These are phyloP conservation scores for Neolentinus lepideus DNA, from an alignment of 1,284 basidiomycete species.

Conservation along the genomic window DNA sequence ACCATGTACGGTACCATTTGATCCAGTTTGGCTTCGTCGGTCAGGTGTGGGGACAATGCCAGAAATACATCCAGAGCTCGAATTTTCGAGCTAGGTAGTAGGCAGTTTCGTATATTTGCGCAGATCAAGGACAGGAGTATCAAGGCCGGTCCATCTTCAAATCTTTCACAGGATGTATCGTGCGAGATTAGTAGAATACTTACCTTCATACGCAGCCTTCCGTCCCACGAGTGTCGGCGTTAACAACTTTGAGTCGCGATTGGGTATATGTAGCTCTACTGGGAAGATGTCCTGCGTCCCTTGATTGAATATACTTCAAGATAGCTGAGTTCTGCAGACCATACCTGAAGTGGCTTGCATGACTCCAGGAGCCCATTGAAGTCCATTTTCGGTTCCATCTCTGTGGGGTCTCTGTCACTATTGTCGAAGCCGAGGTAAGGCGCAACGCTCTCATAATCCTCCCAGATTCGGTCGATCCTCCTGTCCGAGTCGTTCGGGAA, in stretches of 20 bases:
- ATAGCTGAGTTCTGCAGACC: constrained; percentile 3
- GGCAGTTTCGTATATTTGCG: constrained; percentile 87
- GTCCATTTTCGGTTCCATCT: constrained; percentile 47
- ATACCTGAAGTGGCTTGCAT: constrained; percentile 58
- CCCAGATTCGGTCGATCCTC: constrained; percentile 72
- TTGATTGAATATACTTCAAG: background rate
- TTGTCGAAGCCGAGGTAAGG: constrained; percentile 53
- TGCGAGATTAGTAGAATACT: background rate
- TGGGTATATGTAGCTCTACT: constrained; percentile 68
- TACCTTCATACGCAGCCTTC: constrained; percentile 61
- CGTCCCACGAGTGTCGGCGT: constrained; percentile 31
- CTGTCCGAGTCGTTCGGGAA: constrained; percentile 75
- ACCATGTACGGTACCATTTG: constrained; percentile 91
- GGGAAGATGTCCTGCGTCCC: constrained; percentile 62
- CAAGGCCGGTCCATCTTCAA: constrained; percentile 72
- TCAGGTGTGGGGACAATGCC: constrained; percentile 76
- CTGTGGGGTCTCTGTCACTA: constrained; percentile 30
- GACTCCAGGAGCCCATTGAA: constrained; percentile 31
- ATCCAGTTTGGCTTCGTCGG: constrained; percentile 94
- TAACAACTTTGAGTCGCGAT: constrained; percentile 50
- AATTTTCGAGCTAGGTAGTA: constrained; percentile 81
- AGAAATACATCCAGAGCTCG: constrained; percentile 85
- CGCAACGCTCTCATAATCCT: constrained; percentile 74
- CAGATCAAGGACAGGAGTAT: constrained; percentile 82
- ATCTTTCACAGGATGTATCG: background rate